Evolutionary conservation across 1,284 basidiomycete species (phyloP), one percentile per base, ranked within the genome.

Genomic region (Moesziomyces antarcticus): DNA sequence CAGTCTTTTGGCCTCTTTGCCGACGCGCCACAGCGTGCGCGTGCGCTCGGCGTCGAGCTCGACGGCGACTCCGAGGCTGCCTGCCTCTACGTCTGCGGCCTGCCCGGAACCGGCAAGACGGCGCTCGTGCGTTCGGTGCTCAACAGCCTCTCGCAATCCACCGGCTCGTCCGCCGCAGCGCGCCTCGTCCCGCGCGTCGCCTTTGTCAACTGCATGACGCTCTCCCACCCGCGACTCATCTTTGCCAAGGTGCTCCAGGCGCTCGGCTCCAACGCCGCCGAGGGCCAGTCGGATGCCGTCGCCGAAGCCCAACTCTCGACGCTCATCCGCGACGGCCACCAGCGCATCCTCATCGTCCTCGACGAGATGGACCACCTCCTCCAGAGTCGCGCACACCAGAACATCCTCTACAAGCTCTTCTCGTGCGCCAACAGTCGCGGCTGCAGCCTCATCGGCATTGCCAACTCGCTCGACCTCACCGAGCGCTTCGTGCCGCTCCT

Each of bases 71-170:
- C 59, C 2, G 67, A 73, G 27, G 74, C 77, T 0, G 69, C 72
- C 5, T 68, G 77, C 53, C 76, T 86, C 21, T 86, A 86, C 74
- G 79, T 86, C 33, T 86, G 85, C 24, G 85, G 85, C n/a, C 78
- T 84, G 27, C 85, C 85, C 3, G 85, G 85, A 1, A 85, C 85
- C 5, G 85, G 85, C 50, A 86, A 86, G 73, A 86, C 85, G 11
- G 85, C 85, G 3, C 78, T 86, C 2, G 71, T 86, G 4, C 75
- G 77, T 1, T 76, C 80, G 5, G 77, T 85, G n/a, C 58, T 86
- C 20, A 66, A 67, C 21, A 75, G 80, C n/a, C 73, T 84, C 2
- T 57, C 58, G 6, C 43, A 50, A 22, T 30, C 55, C 3, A 18
- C 22, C 7, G 13, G 48, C 7, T 52, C 43, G 10, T 40, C 50